Conservation (phyloP, 2,329 filamentous ascomycete genomes). For the Ceratocystiopsis minuta region DNA sequence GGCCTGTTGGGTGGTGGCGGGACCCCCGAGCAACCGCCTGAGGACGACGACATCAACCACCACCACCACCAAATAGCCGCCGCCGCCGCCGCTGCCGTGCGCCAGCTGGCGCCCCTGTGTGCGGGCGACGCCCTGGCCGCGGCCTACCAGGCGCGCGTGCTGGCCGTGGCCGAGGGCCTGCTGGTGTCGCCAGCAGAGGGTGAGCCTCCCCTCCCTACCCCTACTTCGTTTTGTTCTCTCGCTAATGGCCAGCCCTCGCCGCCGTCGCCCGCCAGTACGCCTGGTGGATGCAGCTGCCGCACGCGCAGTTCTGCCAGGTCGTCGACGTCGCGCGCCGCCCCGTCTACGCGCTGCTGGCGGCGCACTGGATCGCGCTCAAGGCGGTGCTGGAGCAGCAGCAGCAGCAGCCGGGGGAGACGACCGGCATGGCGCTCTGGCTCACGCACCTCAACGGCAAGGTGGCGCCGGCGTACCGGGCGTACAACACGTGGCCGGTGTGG, state of each 20-base stretch:
- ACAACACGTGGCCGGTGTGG: constrained; percentile 37
- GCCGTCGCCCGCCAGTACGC: constrained; percentile 30
- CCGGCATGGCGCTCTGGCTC: constrained; percentile 31
- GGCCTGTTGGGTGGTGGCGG: constrained; percentile 22
- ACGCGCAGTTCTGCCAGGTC: constrained; percentile 30
- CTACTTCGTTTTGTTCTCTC: not conserved
- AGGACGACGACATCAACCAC: too few relatives aligned
- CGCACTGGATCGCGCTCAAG: constrained; percentile 37
- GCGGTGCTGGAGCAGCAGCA: constrained; percentile 31
- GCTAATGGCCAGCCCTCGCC: constrained; percentile 24
- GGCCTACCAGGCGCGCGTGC: constrained; percentile 26
- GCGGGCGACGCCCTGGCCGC: constrained; percentile 21
- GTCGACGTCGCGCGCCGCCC: constrained; percentile 30
- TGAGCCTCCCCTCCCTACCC: constrained; percentile 12
- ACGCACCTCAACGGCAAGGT: constrained; percentile 30
- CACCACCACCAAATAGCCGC: too few relatives aligned
- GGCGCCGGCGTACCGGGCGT: constrained; percentile 23
- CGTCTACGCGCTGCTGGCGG: constrained; percentile 26
- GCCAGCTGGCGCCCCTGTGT: constrained; percentile 25
- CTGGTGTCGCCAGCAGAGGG: constrained; percentile 30
- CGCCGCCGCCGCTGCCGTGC: constrained; percentile 16
- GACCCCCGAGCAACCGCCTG: too few relatives aligned
- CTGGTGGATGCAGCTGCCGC: constrained; percentile 41
- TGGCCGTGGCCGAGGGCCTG: constrained; percentile 31
- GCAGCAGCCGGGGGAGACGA: constrained; percentile 6